Conservation (phyloP, 176 grass and related monocot species). For the Lolium perenne region DNA sequence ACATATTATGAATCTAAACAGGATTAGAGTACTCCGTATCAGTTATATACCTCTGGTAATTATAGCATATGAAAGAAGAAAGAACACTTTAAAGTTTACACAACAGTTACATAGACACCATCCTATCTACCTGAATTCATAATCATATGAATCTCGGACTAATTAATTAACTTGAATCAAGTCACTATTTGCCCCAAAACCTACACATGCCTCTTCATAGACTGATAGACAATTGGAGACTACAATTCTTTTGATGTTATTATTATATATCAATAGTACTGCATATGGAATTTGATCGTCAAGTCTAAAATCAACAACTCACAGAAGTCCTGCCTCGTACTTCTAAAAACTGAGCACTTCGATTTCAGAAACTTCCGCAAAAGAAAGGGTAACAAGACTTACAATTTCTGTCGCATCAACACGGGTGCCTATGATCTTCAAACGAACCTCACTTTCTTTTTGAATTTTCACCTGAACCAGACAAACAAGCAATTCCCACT, state of each 20-base stretch:
- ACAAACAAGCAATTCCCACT: slow-evolving; percentile 1
- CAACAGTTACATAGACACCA: background rate
- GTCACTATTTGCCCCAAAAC: background rate
- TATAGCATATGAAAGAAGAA: background rate
- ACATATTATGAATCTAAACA: background rate
- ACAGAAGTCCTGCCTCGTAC: background rate
- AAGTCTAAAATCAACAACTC: background rate
- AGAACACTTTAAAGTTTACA: background rate
- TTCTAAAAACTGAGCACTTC: background rate
- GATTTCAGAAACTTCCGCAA: background rate
- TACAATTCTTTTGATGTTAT: background rate
- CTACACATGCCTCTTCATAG: background rate
- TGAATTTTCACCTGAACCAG: slow-evolving; percentile 90
- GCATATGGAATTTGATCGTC: background rate
- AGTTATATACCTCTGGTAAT: background rate
- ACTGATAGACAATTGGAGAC: background rate
- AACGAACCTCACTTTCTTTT: slow-evolving; percentile 90
- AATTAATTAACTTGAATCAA: background rate
- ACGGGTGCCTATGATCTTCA: slow-evolving; percentile 98
- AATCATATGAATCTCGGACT: background rate
- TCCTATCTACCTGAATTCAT: background rate
- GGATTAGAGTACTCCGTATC: background rate
- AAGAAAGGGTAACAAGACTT: slow-evolving; percentile 39
- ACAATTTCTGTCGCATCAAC: slow-evolving; percentile 99
- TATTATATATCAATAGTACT: background rate